A percentile compares a stretch with the other conserved stretches of the same genome.
Conservation (phyloP, 257 asterid species). For the Petrea volubilis region DNA sequence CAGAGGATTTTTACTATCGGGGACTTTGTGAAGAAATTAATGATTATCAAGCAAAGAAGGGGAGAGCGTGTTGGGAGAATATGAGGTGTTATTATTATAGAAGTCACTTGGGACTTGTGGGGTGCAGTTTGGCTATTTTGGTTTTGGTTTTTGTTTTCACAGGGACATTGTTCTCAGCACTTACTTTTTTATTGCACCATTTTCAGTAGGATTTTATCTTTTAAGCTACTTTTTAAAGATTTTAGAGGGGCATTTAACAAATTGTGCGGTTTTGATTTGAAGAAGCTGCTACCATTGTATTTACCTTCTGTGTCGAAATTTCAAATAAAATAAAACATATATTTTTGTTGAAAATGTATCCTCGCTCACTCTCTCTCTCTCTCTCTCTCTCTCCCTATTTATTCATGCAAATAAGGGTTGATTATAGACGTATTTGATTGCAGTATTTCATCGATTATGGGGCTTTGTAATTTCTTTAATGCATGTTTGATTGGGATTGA, state of each 20-base stretch:
- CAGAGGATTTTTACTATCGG: conserved; percentile 43
- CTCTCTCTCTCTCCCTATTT: no score
- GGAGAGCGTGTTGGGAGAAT: conserved; percentile 25
- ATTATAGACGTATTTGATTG: no score
- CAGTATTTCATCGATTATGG: no score
- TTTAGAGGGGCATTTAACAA: background rate
- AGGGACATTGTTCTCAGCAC: conserved; percentile 25
- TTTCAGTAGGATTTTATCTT: conserved; percentile 28
- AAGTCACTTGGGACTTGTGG: conserved; percentile 30
- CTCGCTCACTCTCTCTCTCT: no score
- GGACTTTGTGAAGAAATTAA: conserved; percentile 43
- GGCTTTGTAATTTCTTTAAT: no score
- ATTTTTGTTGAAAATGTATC: no score
- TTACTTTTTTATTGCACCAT: conserved; percentile 37
- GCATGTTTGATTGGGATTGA: no score
- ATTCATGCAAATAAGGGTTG: no score
- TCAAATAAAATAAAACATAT: no score
- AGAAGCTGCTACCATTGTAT: background rate
- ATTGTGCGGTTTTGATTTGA: background rate
- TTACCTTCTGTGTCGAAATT: background rate
- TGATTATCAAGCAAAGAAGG: conserved; percentile 21
- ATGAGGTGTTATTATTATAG: conserved; percentile 25
- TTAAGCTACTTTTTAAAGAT: background rate
- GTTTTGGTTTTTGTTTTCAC: conserved; percentile 35
- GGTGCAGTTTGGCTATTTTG: conserved; percentile 25